These are phyloP conservation scores for Cystobasidium onofrii DNA, from an alignment of 768 basidiomycete species.

Conservation along the genomic window DNA sequence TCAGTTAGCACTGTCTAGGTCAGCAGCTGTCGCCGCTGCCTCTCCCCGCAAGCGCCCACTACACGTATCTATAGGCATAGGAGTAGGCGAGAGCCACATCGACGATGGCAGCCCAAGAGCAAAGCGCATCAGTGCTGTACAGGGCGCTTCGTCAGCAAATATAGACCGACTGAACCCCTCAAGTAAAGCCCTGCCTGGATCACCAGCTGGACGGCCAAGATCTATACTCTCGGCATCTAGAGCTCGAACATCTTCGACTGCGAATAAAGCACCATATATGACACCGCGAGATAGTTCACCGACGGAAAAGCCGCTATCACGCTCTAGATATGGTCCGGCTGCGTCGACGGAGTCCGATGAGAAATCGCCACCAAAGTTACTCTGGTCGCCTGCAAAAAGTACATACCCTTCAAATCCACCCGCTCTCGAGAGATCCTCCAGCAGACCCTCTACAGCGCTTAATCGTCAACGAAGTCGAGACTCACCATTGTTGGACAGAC, in stretches of 20 bases:
- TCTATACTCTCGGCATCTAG: background rate
- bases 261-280: background rate
- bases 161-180: background rate
- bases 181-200: background rate
- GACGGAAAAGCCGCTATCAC: background rate
- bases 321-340: background rate
- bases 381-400: background rate
- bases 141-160: background rate
- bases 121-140: background rate
- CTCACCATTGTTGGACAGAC: background rate
- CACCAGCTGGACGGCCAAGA: background rate
- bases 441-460: background rate
- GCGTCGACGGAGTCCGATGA: background rate
- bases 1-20: background rate
- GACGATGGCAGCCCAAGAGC: background rate
- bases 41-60: slow-evolving; percentile 11
- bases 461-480: background rate
- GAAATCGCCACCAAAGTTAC: background rate
- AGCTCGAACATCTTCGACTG: background rate
- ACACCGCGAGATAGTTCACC: background rate
- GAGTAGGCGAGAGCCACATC: background rate
- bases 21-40: slow-evolving; percentile 1
- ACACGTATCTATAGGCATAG: background rate
- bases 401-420: background rate
- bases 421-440: background rate